Evolutionary conservation across 257 asterid genomes (phyloP).

Genomic region (Solanum gandarillasii): DNA sequence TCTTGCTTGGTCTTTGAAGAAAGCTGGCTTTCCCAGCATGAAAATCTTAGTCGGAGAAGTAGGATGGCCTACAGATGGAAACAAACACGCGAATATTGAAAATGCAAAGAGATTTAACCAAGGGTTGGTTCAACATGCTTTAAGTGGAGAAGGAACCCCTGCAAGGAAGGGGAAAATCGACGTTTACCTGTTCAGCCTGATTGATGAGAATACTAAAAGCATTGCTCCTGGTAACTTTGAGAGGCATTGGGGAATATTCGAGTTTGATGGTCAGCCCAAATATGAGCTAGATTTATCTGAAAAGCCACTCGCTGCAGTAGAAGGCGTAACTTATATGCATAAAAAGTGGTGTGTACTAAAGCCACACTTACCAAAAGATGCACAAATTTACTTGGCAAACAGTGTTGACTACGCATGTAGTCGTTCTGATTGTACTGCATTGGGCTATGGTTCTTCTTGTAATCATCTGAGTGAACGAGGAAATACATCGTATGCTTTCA

Average conservation of each 20-base stretch:
- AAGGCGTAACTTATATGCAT: constrained; percentile 62
- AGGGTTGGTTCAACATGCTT: constrained; percentile 60
- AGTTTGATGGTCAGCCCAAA: constrained; percentile 81
- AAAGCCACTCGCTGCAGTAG: constrained; percentile 40
- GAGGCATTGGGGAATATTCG: constrained; percentile 84
- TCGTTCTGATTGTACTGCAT: constrained; percentile 72
- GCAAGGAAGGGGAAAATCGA: constrained; percentile 52
- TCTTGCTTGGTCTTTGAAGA: constrained; percentile 54
- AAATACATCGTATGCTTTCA: constrained; percentile 94
- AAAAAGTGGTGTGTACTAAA: constrained; percentile 69
- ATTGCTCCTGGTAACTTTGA: constrained; percentile 89
- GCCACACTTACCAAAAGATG: constrained; percentile 26
- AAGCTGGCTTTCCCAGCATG: constrained; percentile 77
- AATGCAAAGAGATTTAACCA: constrained; percentile 63
- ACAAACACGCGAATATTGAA: constrained; percentile 40
- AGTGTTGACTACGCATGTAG: constrained; percentile 81
- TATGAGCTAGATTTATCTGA: constrained; percentile 51
- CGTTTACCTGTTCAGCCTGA: constrained; percentile 61
- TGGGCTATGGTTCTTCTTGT: constrained; percentile 87
- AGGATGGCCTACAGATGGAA: constrained; percentile 98
- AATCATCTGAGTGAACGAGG: constrained; percentile 46
- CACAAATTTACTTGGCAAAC: constrained; percentile 29
- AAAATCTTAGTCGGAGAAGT: constrained; percentile 72
- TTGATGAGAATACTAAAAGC: constrained; percentile 75
- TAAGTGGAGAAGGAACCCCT: constrained; percentile 72